phyloP scores from a whole-genome alignment of 2,329 filamentous ascomycete species.

The Shiraia bambusicola region DNA sequence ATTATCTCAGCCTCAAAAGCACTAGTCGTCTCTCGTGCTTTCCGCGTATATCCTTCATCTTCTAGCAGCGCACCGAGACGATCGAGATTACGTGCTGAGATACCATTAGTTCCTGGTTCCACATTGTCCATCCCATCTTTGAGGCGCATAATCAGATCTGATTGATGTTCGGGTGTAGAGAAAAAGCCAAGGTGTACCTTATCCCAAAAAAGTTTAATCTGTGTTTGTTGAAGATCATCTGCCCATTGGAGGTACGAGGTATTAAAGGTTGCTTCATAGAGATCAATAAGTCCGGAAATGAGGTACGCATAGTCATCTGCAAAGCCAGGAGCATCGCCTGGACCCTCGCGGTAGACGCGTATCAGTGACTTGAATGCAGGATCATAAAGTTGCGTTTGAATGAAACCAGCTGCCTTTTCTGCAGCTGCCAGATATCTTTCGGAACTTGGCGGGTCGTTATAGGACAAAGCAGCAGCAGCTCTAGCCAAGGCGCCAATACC shows the following conservation, averaged over 20 bases:
- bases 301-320: slow-evolving; percentile 95
- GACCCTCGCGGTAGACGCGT: slow-evolving; percentile 70
- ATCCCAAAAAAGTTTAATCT: slow-evolving; percentile 80
- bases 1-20: slow-evolving; percentile 90
- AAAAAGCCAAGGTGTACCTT: slow-evolving; percentile 65
- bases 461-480: slow-evolving; percentile 67
- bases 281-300: slow-evolving; percentile 75
- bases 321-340: slow-evolving; percentile 70
- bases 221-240: slow-evolving; percentile 74
- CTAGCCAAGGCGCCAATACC: slow-evolving; percentile 81
- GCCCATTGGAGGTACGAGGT: slow-evolving; percentile 77
- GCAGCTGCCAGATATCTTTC: slow-evolving; percentile 66
- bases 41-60: slow-evolving; percentile 62
- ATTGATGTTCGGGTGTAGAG: slow-evolving; percentile 63
- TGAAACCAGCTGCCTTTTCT: slow-evolving; percentile 68
- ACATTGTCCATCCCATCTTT: slow-evolving; percentile 96
- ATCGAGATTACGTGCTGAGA: slow-evolving; percentile 85
- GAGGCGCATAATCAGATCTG: slow-evolving; percentile 76
- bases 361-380: slow-evolving; percentile 62
- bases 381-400: slow-evolving; percentile 74
- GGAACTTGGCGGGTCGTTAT: slow-evolving; percentile 59
- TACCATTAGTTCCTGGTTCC: slow-evolving; percentile 85
- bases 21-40: slow-evolving; percentile 72
- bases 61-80: slow-evolving; percentile 71
- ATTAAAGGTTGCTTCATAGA: slow-evolving; percentile 82